Evolutionary conservation across 768 basidiomycete genomes (phyloP).

Genomic region (Lyophyllum semitale): DNA sequence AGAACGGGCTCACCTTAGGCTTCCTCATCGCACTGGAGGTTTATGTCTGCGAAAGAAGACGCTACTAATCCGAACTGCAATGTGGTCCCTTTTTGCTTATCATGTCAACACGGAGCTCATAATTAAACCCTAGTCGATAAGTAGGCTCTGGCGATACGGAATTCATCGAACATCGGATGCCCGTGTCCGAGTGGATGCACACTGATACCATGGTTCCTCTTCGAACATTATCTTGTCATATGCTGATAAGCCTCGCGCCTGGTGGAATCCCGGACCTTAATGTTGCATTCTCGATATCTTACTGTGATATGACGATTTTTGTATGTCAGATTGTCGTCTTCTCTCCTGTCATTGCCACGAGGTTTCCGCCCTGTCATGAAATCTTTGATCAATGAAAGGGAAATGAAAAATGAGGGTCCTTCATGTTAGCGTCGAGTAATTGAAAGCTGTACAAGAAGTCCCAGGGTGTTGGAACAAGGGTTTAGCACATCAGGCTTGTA

Average conservation of each 20-base stretch:
- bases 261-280: not conserved
- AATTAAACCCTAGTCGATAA: too few species aligned
- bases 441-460: conserved; percentile 11
- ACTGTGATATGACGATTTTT: not conserved
- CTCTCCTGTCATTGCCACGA: not conserved
- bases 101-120: too few species aligned
- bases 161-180: not conserved
- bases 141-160: not conserved
- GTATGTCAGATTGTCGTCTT: not conserved
- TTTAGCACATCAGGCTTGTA: not conserved
- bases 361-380: not conserved
- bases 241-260: not conserved
- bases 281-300: not conserved
- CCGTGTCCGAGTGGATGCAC: too few species aligned
- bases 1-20: too few species aligned
- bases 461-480: not conserved
- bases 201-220: not conserved
- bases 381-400: conserved; percentile 1
- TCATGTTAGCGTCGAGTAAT: not conserved
- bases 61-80: not conserved
- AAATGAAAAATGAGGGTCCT: conserved; percentile 4
- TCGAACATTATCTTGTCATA: not conserved
- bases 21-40: not conserved
- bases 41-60: not conserved
- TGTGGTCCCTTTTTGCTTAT: not conserved